Percentiles rank a stretch among this genome's conserved stretches.
Conservation (phyloP, 2,329 filamentous ascomycete species). For the Pseudocercospora pini-densiflorae region DNA sequence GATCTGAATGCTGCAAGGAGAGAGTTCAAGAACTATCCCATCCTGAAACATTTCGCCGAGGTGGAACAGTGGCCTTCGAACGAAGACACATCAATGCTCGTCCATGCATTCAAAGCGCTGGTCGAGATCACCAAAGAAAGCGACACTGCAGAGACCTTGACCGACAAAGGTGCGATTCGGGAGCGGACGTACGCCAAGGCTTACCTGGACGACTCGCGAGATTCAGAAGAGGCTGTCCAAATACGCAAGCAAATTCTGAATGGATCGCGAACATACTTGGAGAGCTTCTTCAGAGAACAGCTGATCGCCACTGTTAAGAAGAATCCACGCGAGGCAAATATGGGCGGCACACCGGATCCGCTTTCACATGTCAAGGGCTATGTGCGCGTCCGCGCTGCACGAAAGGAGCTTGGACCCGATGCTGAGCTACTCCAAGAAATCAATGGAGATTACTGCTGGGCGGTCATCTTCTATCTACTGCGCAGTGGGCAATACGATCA, state of each 20-base stretch:
- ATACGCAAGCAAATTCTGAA: slow-evolving; percentile 80
- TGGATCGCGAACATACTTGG: slow-evolving; percentile 79
- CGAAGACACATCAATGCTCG: slow-evolving; percentile 64
- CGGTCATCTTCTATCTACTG: slow-evolving; percentile 88
- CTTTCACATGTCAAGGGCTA: slow-evolving; percentile 92
- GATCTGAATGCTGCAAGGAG: slow-evolving; percentile 75
- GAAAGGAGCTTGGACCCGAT: slow-evolving; percentile 82
- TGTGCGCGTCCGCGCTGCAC: slow-evolving; percentile 76
- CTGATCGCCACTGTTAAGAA: slow-evolving; percentile 78
- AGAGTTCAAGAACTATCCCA: slow-evolving; percentile 68
- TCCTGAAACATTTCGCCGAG: slow-evolving; percentile 75
- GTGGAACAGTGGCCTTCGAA: slow-evolving; percentile 74
- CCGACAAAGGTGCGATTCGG: slow-evolving; percentile 67
- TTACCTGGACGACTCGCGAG: slow-evolving; percentile 76
- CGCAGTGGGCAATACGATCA: slow-evolving; percentile 83
- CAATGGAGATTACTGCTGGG: slow-evolving; percentile 83
- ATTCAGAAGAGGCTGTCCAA: slow-evolving; percentile 65
- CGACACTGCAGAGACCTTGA: slow-evolving; percentile 60
- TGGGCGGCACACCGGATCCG: slow-evolving; percentile 85
- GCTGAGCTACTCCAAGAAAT: slow-evolving; percentile 75
- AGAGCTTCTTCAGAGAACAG: slow-evolving; percentile 78
- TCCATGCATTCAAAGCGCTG: slow-evolving; percentile 82
- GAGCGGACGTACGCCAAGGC: slow-evolving; percentile 76
- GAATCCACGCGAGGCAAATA: slow-evolving; percentile 84
- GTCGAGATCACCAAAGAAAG: slow-evolving; percentile 78